A percentile compares a stretch with the other conserved stretches of the same genome.
phyloP scores from a whole-genome alignment of 192 early-diverging fungal genomes.

The Dissophora ornata region DNA sequence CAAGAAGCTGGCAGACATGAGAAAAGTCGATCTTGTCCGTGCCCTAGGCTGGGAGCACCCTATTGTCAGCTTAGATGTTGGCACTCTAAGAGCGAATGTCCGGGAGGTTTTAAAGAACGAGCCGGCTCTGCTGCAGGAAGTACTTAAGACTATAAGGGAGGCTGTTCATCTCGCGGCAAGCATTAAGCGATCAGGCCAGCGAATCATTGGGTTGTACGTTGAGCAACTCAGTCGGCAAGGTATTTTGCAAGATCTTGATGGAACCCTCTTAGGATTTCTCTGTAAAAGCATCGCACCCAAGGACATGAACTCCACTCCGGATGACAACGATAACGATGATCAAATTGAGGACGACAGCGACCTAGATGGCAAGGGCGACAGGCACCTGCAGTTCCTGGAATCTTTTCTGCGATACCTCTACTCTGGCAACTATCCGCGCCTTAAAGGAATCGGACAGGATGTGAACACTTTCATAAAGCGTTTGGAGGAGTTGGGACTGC shows the following conservation, averaged over 20 bases:
- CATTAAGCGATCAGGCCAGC: too few relatives aligned
- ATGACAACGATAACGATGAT: background rate
- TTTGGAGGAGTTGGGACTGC: background rate
- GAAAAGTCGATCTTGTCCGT: too few relatives aligned
- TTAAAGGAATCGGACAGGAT: background rate
- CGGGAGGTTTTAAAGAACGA: too few relatives aligned
- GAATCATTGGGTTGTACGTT: too few relatives aligned
- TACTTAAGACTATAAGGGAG: too few relatives aligned
- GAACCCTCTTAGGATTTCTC: background rate
- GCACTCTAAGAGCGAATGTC: too few relatives aligned
- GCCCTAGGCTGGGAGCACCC: too few relatives aligned
- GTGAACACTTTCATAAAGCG: slow-evolving; percentile 6
- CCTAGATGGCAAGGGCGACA: background rate
- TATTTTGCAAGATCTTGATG: background rate
- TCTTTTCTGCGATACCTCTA: slow-evolving; percentile 4
- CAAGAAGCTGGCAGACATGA: too few relatives aligned
- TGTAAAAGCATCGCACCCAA: background rate
- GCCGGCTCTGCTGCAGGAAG: too few relatives aligned
- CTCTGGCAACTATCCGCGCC: background rate
- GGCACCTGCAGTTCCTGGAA: background rate
- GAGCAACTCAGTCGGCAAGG: too few relatives aligned
- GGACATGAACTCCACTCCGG: background rate
- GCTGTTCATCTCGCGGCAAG: too few relatives aligned
- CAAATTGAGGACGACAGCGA: background rate
- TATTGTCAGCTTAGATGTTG: too few relatives aligned